Conservation (phyloP, 805 yeast species). For the Phaffomyces opuntiae region DNA sequence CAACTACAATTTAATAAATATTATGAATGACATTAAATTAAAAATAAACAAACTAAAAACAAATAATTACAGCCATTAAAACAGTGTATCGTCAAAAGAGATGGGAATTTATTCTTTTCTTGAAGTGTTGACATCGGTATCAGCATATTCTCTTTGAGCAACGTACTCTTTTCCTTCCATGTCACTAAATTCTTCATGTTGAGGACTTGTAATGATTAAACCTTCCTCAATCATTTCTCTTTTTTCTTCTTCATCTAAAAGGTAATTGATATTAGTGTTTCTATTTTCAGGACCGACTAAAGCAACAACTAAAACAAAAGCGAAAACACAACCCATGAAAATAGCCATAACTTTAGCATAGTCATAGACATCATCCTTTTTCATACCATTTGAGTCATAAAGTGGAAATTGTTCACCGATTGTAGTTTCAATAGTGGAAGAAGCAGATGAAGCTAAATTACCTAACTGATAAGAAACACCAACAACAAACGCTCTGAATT, state of each 20-base stretch:
- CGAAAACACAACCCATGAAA: conserved; percentile 58
- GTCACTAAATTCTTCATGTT: conserved; percentile 1
- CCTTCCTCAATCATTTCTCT: conserved; percentile 19
- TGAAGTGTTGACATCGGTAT: neutral
- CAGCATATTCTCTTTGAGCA: neutral
- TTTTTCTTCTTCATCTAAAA: conserved; percentile 18
- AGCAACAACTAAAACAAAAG: conserved; percentile 39
- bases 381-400: conserved; percentile 22
- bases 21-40: neutral
- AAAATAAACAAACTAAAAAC: neutral
- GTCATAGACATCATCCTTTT: conserved; percentile 32
- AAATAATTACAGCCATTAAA: neutral
- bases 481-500: conserved; percentile 53
- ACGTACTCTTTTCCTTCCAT: conserved; percentile 4
- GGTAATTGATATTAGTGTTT: conserved; percentile 24
- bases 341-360: conserved; percentile 61
- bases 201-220: conserved; percentile 16
- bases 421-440: conserved; percentile 61
- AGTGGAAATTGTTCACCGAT: conserved; percentile 51
- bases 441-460: conserved; percentile 59
- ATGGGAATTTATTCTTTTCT: neutral
- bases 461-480: conserved; percentile 66
- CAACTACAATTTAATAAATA: neutral
- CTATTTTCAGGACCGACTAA: conserved; percentile 58
- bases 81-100: neutral